Conservation (phyloP, 2,329 filamentous ascomycete species). For the Scedosporium aurantiacum region DNA sequence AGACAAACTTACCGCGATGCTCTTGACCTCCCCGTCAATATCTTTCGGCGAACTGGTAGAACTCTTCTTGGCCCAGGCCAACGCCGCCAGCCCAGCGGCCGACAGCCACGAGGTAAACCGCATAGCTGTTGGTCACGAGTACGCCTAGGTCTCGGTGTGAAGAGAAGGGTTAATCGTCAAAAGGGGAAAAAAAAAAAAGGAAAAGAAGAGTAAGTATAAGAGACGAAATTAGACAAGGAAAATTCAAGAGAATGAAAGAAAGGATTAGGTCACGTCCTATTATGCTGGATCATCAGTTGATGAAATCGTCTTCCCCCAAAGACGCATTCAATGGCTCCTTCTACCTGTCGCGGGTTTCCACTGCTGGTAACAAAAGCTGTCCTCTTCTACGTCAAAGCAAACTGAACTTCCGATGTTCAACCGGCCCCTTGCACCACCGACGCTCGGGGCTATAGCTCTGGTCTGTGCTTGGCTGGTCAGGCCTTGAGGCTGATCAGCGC, state of each 20-base stretch:
- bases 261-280: not conserved
- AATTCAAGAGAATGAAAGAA: not conserved
- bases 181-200: conserved; percentile 1
- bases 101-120: conserved; percentile 6
- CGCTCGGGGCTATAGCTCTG: not conserved
- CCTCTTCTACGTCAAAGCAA: conserved; percentile 4
- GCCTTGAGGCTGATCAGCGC: too few species aligned
- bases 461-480: too few species aligned
- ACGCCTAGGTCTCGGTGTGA: not conserved
- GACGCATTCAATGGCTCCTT: not conserved
- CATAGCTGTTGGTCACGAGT: conserved; percentile 3
- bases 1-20: conserved; percentile 10
- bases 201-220: not conserved
- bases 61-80: conserved; percentile 7
- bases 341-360: not conserved
- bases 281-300: conserved; percentile 3
- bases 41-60: not conserved
- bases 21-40: conserved; percentile 11
- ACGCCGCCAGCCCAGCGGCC: conserved; percentile 8
- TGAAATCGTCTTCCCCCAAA: not conserved
- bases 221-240: not conserved
- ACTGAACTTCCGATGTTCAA: not conserved
- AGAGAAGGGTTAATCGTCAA: not conserved
- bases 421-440: not conserved
- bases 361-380: conserved; percentile 4